Conservation (phyloP, 1,284 basidiomycete genomes). For the Inonotus hispidus region DNA sequence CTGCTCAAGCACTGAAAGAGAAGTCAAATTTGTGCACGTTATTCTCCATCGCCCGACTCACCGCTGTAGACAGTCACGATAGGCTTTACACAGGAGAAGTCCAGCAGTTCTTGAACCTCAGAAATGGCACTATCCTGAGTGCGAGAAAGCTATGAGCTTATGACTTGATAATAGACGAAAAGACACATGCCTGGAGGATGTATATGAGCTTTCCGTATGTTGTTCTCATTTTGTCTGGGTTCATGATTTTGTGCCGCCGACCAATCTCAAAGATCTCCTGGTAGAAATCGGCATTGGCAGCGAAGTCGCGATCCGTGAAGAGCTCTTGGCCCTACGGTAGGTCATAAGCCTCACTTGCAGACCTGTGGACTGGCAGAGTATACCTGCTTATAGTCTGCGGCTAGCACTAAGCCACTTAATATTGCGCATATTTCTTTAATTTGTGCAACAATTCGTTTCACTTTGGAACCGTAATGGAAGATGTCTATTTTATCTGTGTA, state of each 20-base stretch:
- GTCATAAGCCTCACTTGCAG: background rate
- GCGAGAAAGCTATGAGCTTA: conserved; percentile 15
- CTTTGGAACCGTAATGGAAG: conserved; percentile 66
- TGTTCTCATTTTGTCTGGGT: conserved; percentile 80
- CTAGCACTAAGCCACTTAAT: conserved; percentile 70
- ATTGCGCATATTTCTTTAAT: conserved; percentile 80
- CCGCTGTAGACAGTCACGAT: conserved; percentile 63
- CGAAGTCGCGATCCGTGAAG: conserved; percentile 71
- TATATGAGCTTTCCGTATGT: conserved; percentile 83
- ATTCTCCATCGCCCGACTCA: background rate
- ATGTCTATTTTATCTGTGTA: conserved; percentile 84
- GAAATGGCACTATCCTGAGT: conserved; percentile 68
- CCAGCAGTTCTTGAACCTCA: conserved; percentile 70
- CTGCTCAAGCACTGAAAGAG: conserved; percentile 44
- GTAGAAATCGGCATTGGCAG: conserved; percentile 70
- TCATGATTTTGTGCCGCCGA: conserved; percentile 82
- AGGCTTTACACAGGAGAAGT: conserved; percentile 67
- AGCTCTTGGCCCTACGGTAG: conserved; percentile 58
- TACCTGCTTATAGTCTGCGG: conserved; percentile 70
- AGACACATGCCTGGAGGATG: conserved; percentile 54
- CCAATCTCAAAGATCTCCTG: conserved; percentile 73
- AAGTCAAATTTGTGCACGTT: background rate
- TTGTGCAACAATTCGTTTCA: conserved; percentile 76
- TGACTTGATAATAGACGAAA: conserved; percentile 2
- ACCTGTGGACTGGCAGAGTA: background rate